Conservation (phyloP, 768 basidiomycete genomes). For the Mycena rebaudengoi region DNA sequence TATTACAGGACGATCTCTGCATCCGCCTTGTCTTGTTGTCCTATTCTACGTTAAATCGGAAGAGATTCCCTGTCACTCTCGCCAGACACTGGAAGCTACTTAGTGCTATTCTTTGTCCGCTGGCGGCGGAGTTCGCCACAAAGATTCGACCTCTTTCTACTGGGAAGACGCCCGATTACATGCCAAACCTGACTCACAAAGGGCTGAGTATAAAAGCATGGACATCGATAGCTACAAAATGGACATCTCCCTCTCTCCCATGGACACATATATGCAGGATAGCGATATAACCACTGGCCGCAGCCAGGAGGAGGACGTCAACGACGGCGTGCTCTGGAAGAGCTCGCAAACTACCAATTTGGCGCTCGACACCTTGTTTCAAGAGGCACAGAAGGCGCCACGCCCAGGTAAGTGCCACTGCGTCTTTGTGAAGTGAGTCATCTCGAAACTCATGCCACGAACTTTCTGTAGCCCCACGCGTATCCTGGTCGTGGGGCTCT, state of each 20-base stretch:
- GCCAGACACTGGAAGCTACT: no score
- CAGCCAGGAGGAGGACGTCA: neutral
- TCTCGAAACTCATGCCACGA: neutral
- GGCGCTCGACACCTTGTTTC: slow-evolving; percentile 18
- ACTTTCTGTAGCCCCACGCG: neutral
- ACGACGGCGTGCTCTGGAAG: slow-evolving; percentile 13
- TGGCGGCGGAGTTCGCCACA: no score
- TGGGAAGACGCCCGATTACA: no score
- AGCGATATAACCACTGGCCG: neutral
- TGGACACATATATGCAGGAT: slow-evolving; percentile 2
- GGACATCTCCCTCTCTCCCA: neutral
- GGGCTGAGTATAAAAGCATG: no score
- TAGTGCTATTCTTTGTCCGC: no score
- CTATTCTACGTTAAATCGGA: no score
- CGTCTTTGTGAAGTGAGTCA: neutral
- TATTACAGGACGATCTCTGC: neutral
- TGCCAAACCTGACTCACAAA: no score
- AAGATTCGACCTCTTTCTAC: no score
- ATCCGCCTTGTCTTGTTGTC: no score
- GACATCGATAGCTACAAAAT: neutral
- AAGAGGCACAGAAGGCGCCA: slow-evolving; percentile 5
- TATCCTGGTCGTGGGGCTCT: neutral
- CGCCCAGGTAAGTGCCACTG: neutral
- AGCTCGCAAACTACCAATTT: slow-evolving; percentile 19
- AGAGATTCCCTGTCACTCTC: no score